Conservation (phyloP, 306 rosid species). For the Quercus agrifolia region DNA sequence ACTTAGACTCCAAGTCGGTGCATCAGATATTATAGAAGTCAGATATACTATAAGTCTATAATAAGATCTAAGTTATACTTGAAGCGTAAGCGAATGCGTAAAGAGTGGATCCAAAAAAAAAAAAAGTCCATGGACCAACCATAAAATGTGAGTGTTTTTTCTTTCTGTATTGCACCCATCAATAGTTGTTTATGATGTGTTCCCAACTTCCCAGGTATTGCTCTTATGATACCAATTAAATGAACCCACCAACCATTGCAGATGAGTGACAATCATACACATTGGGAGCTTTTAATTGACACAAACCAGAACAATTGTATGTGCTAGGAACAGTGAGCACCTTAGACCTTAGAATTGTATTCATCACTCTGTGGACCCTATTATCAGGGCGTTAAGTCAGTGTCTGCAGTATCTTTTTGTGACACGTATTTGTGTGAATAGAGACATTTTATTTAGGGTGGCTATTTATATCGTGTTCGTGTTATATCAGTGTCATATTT, state of each 20-base stretch:
- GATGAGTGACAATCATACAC: background rate
- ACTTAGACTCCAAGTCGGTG: constrained; percentile 3
- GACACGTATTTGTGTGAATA: background rate
- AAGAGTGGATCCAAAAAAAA: background rate
- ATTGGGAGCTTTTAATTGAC: background rate
- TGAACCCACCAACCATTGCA: background rate
- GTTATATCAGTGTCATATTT: too few relatives aligned
- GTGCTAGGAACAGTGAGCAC: background rate
- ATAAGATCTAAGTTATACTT: background rate
- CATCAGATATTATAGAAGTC: background rate
- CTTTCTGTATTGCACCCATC: background rate
- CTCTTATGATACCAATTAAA: background rate
- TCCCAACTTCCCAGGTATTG: background rate
- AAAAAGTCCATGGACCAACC: background rate
- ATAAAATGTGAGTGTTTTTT: background rate
- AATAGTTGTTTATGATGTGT: background rate
- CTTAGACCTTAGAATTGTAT: background rate
- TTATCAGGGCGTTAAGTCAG: too few relatives aligned
- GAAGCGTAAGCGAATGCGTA: constrained; percentile 10
- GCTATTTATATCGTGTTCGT: too few relatives aligned
- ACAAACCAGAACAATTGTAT: background rate
- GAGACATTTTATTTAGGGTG: too few relatives aligned
- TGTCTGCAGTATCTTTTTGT: too few relatives aligned
- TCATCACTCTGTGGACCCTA: background rate
- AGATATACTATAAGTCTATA: background rate